phyloP scores from a whole-genome alignment of 208 protist species.

The Leishmania major region DNA sequence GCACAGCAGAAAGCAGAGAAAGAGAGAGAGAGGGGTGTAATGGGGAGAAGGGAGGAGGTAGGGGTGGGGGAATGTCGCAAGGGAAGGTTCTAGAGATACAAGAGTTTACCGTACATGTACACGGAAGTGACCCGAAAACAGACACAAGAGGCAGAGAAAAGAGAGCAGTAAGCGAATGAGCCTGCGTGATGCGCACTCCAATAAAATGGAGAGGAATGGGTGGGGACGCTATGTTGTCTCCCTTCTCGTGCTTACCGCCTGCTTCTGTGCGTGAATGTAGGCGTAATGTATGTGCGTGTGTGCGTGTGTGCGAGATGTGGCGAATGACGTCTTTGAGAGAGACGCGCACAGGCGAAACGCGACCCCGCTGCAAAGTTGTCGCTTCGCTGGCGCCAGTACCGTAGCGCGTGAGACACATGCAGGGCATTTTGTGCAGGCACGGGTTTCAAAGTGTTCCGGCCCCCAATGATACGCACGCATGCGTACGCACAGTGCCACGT shows the following conservation, averaged over 20 bases:
- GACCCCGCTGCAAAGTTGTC: constrained; percentile 2
- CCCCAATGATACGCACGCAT: not conserved
- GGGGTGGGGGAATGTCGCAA: not conserved
- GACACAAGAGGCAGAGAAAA: not conserved
- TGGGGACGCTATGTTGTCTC: not conserved
- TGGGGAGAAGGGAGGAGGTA: not conserved
- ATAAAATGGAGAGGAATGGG: not conserved
- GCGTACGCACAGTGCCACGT: not conserved
- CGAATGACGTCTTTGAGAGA: not conserved
- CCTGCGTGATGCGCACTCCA: not conserved
- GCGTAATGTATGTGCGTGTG: not conserved
- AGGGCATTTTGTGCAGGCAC: not conserved
- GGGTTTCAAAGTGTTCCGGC: not conserved
- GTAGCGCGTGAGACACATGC: not conserved
- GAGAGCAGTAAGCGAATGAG: not conserved
- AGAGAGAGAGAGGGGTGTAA: not conserved
- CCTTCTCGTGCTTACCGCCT: not conserved
- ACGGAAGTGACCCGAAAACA: not conserved
- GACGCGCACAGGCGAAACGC: not conserved
- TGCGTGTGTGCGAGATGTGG: not conserved
- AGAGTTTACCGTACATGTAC: constrained; percentile 8
- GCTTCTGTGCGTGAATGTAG: not conserved
- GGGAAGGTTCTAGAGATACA: not conserved
- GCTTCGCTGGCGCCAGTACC: constrained; percentile 2
- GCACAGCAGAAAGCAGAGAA: not conserved